Percentiles rank a stretch among this genome's conserved stretches.
Evolutionary conservation across 2,329 filamentous ascomycete genomes (phyloP).

Genomic region (Trichoderma asperellum): DNA sequence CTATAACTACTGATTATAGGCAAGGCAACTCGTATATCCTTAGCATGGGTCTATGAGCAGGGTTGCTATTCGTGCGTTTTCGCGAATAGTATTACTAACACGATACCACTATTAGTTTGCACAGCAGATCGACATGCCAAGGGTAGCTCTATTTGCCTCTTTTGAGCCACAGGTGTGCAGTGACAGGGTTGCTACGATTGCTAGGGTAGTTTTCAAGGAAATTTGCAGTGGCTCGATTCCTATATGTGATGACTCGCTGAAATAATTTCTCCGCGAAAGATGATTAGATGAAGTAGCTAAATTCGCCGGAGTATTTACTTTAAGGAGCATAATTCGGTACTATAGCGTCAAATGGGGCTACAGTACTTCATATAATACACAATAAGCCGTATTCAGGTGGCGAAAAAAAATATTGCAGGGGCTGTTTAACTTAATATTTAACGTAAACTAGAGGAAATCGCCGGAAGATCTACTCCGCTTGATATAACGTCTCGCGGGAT

Average conservation of each 20-base stretch:
- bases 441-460: neutral
- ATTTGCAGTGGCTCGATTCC: neutral
- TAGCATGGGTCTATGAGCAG: neutral
- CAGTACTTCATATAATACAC: neutral
- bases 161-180: neutral
- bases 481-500: neutral
- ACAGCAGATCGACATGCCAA: neutral
- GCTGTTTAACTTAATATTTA: neutral
- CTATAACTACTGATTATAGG: neutral
- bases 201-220: neutral
- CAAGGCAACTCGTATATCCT: neutral
- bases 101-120: neutral
- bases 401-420: neutral
- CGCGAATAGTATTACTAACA: neutral
- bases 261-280: neutral
- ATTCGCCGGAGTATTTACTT: neutral
- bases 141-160: neutral
- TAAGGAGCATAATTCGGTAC: neutral
- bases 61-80: constrained; percentile 1
- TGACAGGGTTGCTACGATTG: neutral
- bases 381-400: neutral
- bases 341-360: neutral
- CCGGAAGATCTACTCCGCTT: neutral
- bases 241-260: neutral
- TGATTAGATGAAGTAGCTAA: neutral